Percentiles rank a stretch among this genome's conserved stretches.
Evolutionary conservation across 2,329 filamentous ascomycete species (phyloP).

Genomic region (Hypoxylon sp.): DNA sequence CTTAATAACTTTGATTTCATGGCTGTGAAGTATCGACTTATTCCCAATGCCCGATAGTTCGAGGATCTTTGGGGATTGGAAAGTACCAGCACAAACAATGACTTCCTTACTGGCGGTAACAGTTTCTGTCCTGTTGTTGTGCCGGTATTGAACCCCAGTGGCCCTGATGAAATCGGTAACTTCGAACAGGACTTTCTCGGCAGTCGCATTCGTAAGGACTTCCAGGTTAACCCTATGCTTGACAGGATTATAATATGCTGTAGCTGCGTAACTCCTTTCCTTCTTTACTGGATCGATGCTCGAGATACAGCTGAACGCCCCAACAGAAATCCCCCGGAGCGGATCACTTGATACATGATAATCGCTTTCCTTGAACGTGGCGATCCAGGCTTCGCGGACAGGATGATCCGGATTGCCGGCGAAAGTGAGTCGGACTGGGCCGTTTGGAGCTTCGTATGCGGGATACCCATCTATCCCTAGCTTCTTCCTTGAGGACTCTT

Average conservation of each 20-base stretch:
- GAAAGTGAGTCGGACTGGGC: slow-evolving; percentile 17
- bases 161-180: neutral
- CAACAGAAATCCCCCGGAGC: neutral
- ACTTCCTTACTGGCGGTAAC: slow-evolving; percentile 41
- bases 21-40: slow-evolving; percentile 13
- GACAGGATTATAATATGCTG: slow-evolving; percentile 25
- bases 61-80: slow-evolving; percentile 41
- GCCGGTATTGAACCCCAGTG: slow-evolving; percentile 17
- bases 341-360: slow-evolving; percentile 7
- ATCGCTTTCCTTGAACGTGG: slow-evolving; percentile 8
- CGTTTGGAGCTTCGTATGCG: neutral
- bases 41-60: slow-evolving; percentile 41
- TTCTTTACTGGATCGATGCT: slow-evolving; percentile 21
- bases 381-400: slow-evolving; percentile 22
- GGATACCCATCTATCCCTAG: slow-evolving; percentile 25
- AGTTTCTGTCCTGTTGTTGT: slow-evolving; percentile 21
- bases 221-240: slow-evolving; percentile 22
- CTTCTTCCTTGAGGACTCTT: slow-evolving; percentile 25
- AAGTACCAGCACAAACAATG: slow-evolving; percentile 41
- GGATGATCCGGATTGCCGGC: slow-evolving; percentile 7
- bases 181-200: slow-evolving; percentile 29
- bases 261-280: slow-evolving; percentile 21
- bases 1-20: slow-evolving; percentile 50
- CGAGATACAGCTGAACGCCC: slow-evolving; percentile 19
- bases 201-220: slow-evolving; percentile 27